Percentiles rank a stretch among this genome's conserved stretches.
Conservation (phyloP, 73 alveolate species). For the Paramecium sonneborni region DNA sequence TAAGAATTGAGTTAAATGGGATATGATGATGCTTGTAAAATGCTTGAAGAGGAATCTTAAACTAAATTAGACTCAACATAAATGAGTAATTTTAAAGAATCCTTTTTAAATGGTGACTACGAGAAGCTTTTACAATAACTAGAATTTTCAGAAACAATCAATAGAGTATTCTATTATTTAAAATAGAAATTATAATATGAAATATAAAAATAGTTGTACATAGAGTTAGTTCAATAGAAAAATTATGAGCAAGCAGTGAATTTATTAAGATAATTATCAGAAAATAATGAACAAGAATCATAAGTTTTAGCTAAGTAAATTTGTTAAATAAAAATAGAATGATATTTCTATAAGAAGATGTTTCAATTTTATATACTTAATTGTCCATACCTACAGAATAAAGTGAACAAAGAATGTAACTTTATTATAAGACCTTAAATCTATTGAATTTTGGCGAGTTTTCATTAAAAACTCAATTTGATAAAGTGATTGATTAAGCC, state of each 20-base stretch:
- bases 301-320: neutral
- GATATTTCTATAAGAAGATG: neutral
- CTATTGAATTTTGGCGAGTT: neutral
- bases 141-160: neutral
- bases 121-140: neutral
- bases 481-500: neutral
- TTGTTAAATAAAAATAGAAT: neutral
- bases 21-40: neutral
- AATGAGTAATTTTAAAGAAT: neutral
- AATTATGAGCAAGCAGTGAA: neutral
- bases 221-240: neutral
- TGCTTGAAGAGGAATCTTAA: neutral
- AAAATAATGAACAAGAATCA: neutral
- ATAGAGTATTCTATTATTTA: neutral
- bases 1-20: conserved; percentile 30
- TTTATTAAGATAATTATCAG: neutral
- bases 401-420: neutral
- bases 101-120: conserved; percentile 2
- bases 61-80: neutral
- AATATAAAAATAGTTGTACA: neutral
- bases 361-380: neutral
- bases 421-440: neutral
- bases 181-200: conserved; percentile 42
- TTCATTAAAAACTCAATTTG: conserved; percentile 19
- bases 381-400: neutral